Base-by-base conservation (phyloP, 2,329 filamentous ascomycete species). In the Ambrosiella xylebori region DNA sequence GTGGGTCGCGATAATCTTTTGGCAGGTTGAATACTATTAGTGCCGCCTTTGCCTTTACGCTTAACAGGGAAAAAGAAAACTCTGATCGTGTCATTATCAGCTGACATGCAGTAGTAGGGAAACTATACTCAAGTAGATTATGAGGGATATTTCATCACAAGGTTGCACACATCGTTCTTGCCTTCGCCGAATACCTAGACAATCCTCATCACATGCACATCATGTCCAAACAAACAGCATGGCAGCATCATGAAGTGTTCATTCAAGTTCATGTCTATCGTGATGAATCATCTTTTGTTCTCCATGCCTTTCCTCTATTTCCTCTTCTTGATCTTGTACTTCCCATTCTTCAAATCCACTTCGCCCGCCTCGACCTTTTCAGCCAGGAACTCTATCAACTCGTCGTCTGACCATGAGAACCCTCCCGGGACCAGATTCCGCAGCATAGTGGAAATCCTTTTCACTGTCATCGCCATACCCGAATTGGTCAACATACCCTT, bases 401-500 rank as follows among this genome's bases (percentile, higher is more conserved):
- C 90, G 67, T 95, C 90, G 65, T 87, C 87, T 61, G 85, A 88
- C 77, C 88, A 95, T 0, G 87, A 81, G 67, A 95, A 96, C 1
- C 89, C 90, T 11, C 88, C 88, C 0, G 86, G 80, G 56, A 96
- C 82, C 60, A 91, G 78, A 78, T 97, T 91, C 71, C 88, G 88
- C 76, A 98, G 77, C 88, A 97, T 96, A 84, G 90, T 95, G 7
- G 82, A 78, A 63, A 98, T 94, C 67, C 89, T 80, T 58, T 76
- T 76, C 60, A 90, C 73, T 55, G 86, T 84, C 86, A 96, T 93
- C 36, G 85, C 71, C 15, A 78, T 81, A 15, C 85, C 85, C 64
- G 88, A 85, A 69, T 96, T 96, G 61, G 88, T 96, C 70, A 98
- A 73, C 93, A 98, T 97, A 56, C 88, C 88, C 59, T 89, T 75